Percentiles rank a stretch among this genome's conserved stretches.
These are phyloP conservation scores for Rhodotorula babjevae DNA, from an alignment of 768 basidiomycete genomes.

Conservation along the genomic window DNA sequence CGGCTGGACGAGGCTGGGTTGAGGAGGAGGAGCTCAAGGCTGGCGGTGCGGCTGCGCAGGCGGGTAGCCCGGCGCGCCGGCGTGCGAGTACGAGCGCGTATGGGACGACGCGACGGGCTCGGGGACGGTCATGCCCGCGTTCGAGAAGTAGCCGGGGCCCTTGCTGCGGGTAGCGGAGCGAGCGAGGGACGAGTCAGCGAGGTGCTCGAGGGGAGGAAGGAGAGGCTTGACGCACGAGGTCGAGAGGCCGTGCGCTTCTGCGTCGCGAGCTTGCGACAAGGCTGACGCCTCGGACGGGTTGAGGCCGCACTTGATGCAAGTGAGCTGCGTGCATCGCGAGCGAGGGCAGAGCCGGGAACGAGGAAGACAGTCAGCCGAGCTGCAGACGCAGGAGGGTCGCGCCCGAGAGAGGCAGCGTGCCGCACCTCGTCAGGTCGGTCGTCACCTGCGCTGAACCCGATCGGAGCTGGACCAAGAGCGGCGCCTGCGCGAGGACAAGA, in stretches of 20 bases:
- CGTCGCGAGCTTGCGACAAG: not conserved
- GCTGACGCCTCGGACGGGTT: not conserved
- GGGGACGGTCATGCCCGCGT: not conserved
- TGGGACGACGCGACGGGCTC: not conserved
- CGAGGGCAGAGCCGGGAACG: not conserved
- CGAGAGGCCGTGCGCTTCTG: not conserved
- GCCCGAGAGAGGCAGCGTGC: not conserved
- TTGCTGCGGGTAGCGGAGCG: not conserved
- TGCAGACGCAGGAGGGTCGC: too few species aligned
- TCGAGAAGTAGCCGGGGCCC: conserved; percentile 6
- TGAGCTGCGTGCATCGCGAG: not conserved
- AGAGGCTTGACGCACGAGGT: not conserved
- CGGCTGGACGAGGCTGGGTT: too few species aligned
- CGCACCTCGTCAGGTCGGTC: not conserved
- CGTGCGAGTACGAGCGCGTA: not conserved
- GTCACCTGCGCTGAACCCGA: not conserved
- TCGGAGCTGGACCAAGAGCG: not conserved
- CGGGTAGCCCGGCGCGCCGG: too few species aligned
- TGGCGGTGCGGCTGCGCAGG: too few species aligned
- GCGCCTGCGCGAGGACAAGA: not conserved
- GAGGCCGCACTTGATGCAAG: conserved; percentile 5
- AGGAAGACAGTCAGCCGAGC: not conserved
- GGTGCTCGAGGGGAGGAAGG: too few species aligned
- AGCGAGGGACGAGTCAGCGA: not conserved
- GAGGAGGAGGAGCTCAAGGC: too few species aligned